A percentile compares a stretch with the other conserved stretches of the same genome.
Evolutionary conservation across 768 basidiomycete species (phyloP).

Genomic region (Coprinellus micaceus): DNA sequence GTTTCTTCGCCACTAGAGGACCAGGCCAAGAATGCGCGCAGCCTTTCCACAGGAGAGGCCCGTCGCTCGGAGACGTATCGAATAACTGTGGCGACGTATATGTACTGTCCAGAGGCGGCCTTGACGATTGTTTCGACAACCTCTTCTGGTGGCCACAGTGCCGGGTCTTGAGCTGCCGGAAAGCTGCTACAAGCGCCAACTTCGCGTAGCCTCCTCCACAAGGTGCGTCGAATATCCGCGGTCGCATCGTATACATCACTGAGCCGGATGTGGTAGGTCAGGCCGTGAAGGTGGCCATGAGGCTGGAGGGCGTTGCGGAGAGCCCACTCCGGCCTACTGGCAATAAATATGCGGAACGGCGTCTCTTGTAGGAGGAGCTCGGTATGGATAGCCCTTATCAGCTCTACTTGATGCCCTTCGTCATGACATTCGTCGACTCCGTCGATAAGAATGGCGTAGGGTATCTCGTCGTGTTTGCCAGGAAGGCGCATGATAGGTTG

Average conservation of each 20-base stretch:
- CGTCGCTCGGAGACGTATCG: slow-evolving; percentile 14
- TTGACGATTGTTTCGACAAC: slow-evolving; percentile 8
- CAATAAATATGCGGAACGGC: slow-evolving; percentile 13
- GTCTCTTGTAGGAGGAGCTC: not conserved
- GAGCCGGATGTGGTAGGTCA: slow-evolving; percentile 2
- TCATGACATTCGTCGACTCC: slow-evolving; percentile 16
- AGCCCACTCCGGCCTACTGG: slow-evolving; percentile 15
- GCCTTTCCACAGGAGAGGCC: not conserved
- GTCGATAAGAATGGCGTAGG: slow-evolving; percentile 9
- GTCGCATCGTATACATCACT: slow-evolving; percentile 5
- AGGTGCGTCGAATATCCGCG: not conserved
- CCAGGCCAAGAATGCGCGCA: not conserved
- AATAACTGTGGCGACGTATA: slow-evolving; percentile 13
- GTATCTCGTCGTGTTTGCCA: not conserved
- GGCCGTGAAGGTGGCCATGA: not conserved
- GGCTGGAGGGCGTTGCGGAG: slow-evolving; percentile 2
- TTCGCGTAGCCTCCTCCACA: not conserved
- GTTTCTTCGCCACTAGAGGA: not conserved
- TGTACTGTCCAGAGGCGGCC: slow-evolving; percentile 13
- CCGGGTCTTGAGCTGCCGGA: not conserved
- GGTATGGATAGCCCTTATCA: slow-evolving; percentile 6
- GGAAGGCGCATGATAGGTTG: slow-evolving; percentile 1
- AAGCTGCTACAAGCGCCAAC: not conserved
- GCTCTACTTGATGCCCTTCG: slow-evolving; percentile 6
- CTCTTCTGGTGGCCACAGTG: slow-evolving; percentile 11